These are phyloP conservation scores for Coniosporium apollinis DNA, from an alignment of 495 filamentous ascomycete genomes.

Conservation along the genomic window DNA sequence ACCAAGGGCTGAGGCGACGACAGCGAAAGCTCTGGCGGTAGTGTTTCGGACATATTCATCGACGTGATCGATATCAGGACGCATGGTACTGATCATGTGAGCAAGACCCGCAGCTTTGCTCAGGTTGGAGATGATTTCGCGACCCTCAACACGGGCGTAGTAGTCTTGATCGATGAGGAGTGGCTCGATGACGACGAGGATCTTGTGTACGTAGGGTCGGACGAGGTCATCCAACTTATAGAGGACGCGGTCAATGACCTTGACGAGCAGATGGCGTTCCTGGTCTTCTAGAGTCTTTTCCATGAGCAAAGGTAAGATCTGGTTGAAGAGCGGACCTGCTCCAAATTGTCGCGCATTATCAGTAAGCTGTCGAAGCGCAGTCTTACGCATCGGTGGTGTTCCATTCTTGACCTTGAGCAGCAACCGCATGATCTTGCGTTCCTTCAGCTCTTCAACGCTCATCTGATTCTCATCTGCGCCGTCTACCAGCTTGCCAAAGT, in stretches of 20 bases:
- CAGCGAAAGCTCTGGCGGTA: conserved; percentile 91
- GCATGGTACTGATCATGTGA: conserved; percentile 98
- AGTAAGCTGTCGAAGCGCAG: conserved; percentile 91
- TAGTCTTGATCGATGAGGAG: conserved; percentile 98
- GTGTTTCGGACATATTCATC: conserved; percentile 99
- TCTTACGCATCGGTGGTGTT: conserved; percentile 97
- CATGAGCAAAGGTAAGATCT: conserved; percentile 95
- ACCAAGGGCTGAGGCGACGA: conserved; percentile 90
- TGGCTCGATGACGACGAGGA: conserved; percentile 96
- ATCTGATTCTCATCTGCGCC: conserved; percentile 83
- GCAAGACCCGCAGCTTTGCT: conserved; percentile 93
- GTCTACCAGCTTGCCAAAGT: conserved; percentile 96
- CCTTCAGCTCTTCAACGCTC: conserved; percentile 88
- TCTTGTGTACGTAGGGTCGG: conserved; percentile 93
- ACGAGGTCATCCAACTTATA: conserved; percentile 98
- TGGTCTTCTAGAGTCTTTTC: conserved; percentile 97
- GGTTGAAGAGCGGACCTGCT: conserved; percentile 87
- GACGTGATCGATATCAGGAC: conserved; percentile 94
- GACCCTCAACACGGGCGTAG: conserved; percentile 94
- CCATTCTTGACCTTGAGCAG: conserved; percentile 99
- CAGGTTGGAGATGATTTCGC: conserved; percentile 96
- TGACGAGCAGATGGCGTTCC: conserved; percentile 94
- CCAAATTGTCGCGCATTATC: conserved; percentile 97
- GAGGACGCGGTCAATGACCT: conserved; percentile 95
- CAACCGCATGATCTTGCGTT: conserved; percentile 95